Base-by-base conservation (phyloP, 2,329 filamentous ascomycete species). In the Cadophora sp. region DNA sequence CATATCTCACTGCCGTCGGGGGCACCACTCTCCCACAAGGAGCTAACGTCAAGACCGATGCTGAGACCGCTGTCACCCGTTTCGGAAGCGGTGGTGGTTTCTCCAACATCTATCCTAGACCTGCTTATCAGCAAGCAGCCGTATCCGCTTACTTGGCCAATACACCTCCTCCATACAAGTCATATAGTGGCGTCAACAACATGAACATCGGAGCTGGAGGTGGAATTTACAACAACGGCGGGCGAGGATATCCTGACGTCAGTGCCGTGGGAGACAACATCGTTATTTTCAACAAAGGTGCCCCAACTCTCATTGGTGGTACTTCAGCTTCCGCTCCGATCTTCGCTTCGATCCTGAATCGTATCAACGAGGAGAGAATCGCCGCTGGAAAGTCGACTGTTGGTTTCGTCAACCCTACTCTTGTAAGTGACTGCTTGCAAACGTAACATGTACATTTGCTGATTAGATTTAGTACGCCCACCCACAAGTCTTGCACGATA, bases 1-100 rank as follows among this genome's bases (percentile, higher is more conserved):
- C 89, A 0, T 92, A 86, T 76, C 84, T 91, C n/a, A 92, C 90
- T 0, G 79, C 84, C 1, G 85, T 92, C 1, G 90, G 90, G 22
- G 89, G 86, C 1, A 89, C 88, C 1, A 78, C 79, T 70, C 79
- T 82, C 62, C 80, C 83, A 64, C 70, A 79, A 1, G 64, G 65
- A 11, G 70, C 48, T 20, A 71, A 61, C 33, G 68, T 67, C 83
- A 83, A n/a, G 81, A 84, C 69, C 76, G 81, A 70, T 47, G 64
- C 63, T 13, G 68, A 71, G 33, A 63, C 64, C 11, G 66, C 69
- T n/a, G 66, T 68, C 18, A 81, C 81, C 4, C 82, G 80, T 22
- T 81, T 80, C 48, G 80, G 79, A 47, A 64, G 79, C 58, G 76
- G 76, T 9, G 81, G 81, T 7, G 84, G 84, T 4, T 86, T 86